Base-by-base conservation (phyloP, 108 stramenopile species). In the Nannochloropsis gaditana region DNA sequence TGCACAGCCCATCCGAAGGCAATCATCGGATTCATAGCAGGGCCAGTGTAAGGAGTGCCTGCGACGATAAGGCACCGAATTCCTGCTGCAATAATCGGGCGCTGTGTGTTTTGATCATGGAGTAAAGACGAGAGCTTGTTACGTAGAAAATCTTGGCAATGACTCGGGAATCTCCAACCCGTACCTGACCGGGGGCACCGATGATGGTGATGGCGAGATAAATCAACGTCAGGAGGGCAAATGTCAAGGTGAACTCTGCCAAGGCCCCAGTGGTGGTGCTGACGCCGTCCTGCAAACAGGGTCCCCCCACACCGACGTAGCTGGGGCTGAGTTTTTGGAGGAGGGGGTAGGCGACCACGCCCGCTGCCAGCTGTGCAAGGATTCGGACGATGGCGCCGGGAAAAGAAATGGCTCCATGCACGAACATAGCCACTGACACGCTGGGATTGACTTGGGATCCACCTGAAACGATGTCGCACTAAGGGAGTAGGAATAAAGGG, bases 21-120 rank as follows among this genome's bases (percentile, higher is more conserved):
- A 45, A 88, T 88, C 88, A 88, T 88, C 79, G 88, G 88, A 79
- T 88, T 88, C 88, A 88, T 88, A 9, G 88, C 88, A 1, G 88
- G 88, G 5, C 88, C 88, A 17, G 84, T 85, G 83, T 83, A 82
- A 9, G 83, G 82, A 1, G 79, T 84, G 45, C 80, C 84, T 42
- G 80, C 43, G 84, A 84, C 73, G 44, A 88, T 85, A 11, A 81
- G 31, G 41, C 41, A n/a, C 41, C 88, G 88, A 79, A 85, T 85
- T n/a, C 84, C 88, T 42, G 82, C 82, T 9, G 88, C 88, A 43
- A 88, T 88, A 42, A 88, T 44, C 50, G 82, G 82, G 21, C 88
- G 88, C 84, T 88, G 88, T 15, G 79, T 73, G 31, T 73, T 73
- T 73, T 73, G 59, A n/a, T 80, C 19, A 80, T 5, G 41, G 80